These are phyloP conservation scores for Malania oleifera DNA, from an alignment of 164 flowering plant species.

Conservation along the genomic window DNA sequence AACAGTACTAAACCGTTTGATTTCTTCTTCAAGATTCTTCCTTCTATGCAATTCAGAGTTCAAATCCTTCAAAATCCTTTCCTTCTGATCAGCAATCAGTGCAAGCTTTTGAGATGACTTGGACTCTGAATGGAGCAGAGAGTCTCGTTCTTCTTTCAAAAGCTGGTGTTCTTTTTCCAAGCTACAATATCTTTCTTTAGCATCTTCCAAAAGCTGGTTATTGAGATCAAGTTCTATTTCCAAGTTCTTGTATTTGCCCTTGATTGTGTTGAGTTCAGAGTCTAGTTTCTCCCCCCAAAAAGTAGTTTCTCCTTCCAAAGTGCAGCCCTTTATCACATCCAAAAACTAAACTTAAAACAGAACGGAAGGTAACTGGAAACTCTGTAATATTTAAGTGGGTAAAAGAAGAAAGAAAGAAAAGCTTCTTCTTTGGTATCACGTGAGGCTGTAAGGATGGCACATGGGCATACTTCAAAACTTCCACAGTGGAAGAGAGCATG, in stretches of 20 bases:
- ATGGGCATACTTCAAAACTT: no score
- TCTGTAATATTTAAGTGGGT: background rate
- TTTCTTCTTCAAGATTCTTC: conserved; percentile 54
- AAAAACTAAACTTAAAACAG: conserved; percentile 20
- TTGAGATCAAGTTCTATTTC: conserved; percentile 37
- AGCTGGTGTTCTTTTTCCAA: conserved; percentile 56
- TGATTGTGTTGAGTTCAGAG: conserved; percentile 40
- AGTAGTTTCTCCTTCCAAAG: conserved; percentile 36
- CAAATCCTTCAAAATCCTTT: conserved; percentile 42
- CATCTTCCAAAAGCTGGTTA: conserved; percentile 45
- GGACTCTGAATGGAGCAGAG: conserved; percentile 35
- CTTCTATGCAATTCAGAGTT: conserved; percentile 44
- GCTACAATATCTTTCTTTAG: conserved; percentile 40
- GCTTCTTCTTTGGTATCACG: no score
- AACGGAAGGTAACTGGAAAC: background rate
- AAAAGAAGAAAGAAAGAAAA: no score
- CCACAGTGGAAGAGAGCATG: no score
- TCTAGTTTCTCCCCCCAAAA: conserved; percentile 43
- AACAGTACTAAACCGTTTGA: conserved; percentile 51
- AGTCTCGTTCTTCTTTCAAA: conserved; percentile 57
- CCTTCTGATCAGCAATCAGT: conserved; percentile 39
- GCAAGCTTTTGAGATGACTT: conserved; percentile 41
- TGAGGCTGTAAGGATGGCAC: no score
- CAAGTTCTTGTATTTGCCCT: conserved; percentile 41
- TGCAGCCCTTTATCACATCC: conserved; percentile 44